phyloP scores from a whole-genome alignment of 331 rosid species.

The Saraca asoca region DNA sequence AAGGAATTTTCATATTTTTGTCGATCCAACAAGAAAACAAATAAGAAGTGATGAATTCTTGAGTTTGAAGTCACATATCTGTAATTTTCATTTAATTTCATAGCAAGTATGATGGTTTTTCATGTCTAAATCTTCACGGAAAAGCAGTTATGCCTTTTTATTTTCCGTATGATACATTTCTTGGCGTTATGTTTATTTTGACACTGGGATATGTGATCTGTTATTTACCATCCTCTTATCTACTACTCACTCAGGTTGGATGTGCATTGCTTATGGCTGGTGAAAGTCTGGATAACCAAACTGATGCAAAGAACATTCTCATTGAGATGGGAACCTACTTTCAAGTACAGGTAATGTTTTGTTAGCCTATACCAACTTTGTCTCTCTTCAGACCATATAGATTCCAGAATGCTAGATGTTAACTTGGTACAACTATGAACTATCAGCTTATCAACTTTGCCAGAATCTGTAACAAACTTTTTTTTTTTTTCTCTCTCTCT shows the following conservation, averaged over 20 bases:
- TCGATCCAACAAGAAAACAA: slow-evolving; percentile 17
- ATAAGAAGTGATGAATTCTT: background rate
- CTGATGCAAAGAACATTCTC: slow-evolving; percentile 77
- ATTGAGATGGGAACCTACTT: slow-evolving; percentile 95
- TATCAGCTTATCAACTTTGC: slow-evolving; percentile 1
- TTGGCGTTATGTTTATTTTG: background rate
- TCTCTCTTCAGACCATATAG: slow-evolving; percentile 11
- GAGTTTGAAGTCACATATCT: slow-evolving; percentile 11
- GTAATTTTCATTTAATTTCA: background rate
- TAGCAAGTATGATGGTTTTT: background rate
- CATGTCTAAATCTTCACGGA: slow-evolving; percentile 2
- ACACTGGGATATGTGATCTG: slow-evolving; percentile 13
- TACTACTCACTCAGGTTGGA: slow-evolving; percentile 67
- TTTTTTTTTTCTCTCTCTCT: background rate
- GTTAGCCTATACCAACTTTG: background rate
- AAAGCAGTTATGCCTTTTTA: background rate
- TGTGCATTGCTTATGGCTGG: slow-evolving; percentile 92
- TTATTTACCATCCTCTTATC: slow-evolving; percentile 22
- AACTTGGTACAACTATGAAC: background rate
- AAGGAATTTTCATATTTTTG: slow-evolving; percentile 11
- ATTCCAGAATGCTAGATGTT: slow-evolving; percentile 22
- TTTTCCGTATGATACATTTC: slow-evolving; percentile 9
- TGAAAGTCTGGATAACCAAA: slow-evolving; percentile 71
- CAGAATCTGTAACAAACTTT: slow-evolving; percentile 10
- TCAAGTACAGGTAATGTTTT: slow-evolving; percentile 85